Conservation (phyloP, 1,139 yeast species). For the Candida tetrigidarum region DNA sequence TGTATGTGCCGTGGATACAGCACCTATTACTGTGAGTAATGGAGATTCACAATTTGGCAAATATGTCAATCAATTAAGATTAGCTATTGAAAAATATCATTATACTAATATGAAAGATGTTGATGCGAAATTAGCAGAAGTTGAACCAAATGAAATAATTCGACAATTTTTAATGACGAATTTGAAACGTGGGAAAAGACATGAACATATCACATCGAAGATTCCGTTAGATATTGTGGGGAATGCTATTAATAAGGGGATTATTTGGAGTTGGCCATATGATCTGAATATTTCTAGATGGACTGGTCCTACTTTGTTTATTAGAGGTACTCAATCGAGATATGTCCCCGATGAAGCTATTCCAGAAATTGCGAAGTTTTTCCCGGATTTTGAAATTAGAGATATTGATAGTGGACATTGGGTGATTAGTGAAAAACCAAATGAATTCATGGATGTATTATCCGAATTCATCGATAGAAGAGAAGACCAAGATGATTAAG, state of each 20-base stretch:
- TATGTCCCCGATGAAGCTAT: constrained; percentile 89
- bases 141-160: constrained; percentile 63
- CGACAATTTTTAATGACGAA: constrained; percentile 79
- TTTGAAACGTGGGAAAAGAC: constrained; percentile 50
- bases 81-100: constrained; percentile 49
- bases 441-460: constrained; percentile 62
- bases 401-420: constrained; percentile 92
- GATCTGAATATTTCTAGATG: constrained; percentile 58
- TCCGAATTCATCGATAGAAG: constrained; percentile 60
- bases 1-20: constrained; percentile 84
- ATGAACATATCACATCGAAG: constrained; percentile 44
- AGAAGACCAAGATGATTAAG: constrained; percentile 41
- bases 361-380: constrained; percentile 74
- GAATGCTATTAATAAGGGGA: constrained; percentile 61
- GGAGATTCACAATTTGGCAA: constrained; percentile 60
- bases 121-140: constrained; percentile 61
- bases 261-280: constrained; percentile 80
- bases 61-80: constrained; percentile 66
- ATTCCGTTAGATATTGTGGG: constrained; percentile 75
- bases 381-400: constrained; percentile 75
- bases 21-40: constrained; percentile 73
- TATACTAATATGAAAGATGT: constrained; percentile 67
- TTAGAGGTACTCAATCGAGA: constrained; percentile 76
- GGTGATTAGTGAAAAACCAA: constrained; percentile 82
- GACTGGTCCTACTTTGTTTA: constrained; percentile 75